Evolutionary conservation across 2,329 filamentous ascomycete species (phyloP), one percentile per base, ranked within the genome.

Genomic region (Cladosporium sphaerospermum): DNA sequence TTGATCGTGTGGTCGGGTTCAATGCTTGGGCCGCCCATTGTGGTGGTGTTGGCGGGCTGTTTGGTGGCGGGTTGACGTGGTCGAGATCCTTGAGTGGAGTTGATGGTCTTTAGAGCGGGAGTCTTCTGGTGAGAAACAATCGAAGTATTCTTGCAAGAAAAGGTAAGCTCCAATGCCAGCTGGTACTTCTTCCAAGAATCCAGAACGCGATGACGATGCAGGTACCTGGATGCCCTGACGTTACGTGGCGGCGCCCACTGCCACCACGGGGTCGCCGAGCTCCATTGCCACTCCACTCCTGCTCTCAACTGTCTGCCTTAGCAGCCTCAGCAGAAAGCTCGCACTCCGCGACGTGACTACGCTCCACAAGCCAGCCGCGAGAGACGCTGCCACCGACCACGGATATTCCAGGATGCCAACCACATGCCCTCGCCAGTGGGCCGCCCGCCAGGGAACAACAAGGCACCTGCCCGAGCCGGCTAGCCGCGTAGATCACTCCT

Each of bases 381-480:
- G 23, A 28, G 23, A 28, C 23, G 23, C 23, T 28, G 23, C 23
- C 23, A 28, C 23, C 23, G 23, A 28, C 23, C 23, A 28, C 23
- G 23, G 23, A 28, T 28, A 28, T 28, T 28, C 23, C 23, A 28
- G 23, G 23, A 28, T 7, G 23, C 3, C 23, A 13, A 42, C 31
- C 31, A 33, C 45, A 47, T 37, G 40, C 40, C 32, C 31, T 37
- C 18, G 9, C 16, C 42, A n/a, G 40, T 43, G 32, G 23, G 23
- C 23, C 23, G 23, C 7, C 23, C 23, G 18, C 40, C 8, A 36
- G 31, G 16, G 19, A 23, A 18, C n/a, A 42, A 13, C 9, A 14
- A 49, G 39, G 47, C 40, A 51, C 48, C 48, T 51, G 48, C 48
- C 48, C 31, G 18, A 44, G 31, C 16, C 16, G 40, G 48, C 40